A percentile compares a stretch with the other conserved stretches of the same genome.
Conservation (phyloP, 352 stramenopile species). For the Phytophthora pluvialis region DNA sequence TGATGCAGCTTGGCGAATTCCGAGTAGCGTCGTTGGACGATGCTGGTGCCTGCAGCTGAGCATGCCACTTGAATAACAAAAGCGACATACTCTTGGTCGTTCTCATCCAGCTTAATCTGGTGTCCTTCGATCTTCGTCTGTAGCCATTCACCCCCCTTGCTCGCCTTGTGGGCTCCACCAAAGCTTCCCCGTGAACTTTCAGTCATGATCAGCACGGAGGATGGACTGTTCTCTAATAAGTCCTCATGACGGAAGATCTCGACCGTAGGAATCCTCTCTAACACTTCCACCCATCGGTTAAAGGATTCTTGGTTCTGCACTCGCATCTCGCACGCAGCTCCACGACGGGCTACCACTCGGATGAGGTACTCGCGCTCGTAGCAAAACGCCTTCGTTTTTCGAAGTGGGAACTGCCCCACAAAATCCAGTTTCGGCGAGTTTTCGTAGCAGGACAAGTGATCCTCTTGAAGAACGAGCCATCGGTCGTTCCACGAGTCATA, state of each 20-base stretch:
- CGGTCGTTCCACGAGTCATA: constrained; percentile 85
- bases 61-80: constrained; percentile 86
- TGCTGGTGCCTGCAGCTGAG: constrained; percentile 57
- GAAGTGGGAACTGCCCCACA: constrained; percentile 73
- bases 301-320: constrained; percentile 81
- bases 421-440: constrained; percentile 81
- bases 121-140: constrained; percentile 85
- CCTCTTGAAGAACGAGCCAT: constrained; percentile 84
- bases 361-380: constrained; percentile 82
- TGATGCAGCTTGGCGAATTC: constrained; percentile 81
- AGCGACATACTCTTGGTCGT: constrained; percentile 72
- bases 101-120: constrained; percentile 72
- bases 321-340: constrained; percentile 80
- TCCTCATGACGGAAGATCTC: constrained; percentile 78
- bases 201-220: constrained; percentile 75
- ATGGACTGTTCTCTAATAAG: constrained; percentile 81
- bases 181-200: constrained; percentile 38
- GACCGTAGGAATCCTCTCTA: constrained; percentile 59
- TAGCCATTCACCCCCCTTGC: constrained; percentile 59
- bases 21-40: constrained; percentile 84
- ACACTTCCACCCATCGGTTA: constrained; percentile 73
- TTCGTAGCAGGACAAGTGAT: constrained; percentile 80
- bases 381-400: constrained; percentile 69
- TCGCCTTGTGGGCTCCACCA: constrained; percentile 17
- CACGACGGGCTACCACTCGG: constrained; percentile 69